Evolutionary conservation across 1,139 yeast species (phyloP).

Genomic region (Blastobotrys elegans): DNA sequence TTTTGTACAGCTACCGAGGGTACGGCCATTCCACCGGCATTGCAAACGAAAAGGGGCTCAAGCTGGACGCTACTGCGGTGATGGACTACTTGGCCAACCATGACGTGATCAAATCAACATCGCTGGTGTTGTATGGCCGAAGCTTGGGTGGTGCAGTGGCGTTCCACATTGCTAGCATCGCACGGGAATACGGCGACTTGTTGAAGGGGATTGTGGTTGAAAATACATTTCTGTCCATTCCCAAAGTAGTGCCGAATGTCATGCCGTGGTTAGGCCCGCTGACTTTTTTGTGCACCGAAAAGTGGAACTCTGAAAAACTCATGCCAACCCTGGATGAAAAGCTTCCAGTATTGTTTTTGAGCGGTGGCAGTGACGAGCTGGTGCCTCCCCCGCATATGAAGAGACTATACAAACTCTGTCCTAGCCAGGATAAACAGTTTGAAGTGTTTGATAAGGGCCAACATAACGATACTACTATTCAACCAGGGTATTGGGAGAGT

Average conservation of each 20-base stretch:
- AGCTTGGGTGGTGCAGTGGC: slow-evolving; percentile 96
- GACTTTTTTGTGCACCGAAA: slow-evolving; percentile 63
- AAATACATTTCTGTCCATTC: slow-evolving; percentile 76
- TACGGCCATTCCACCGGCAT: slow-evolving; percentile 81
- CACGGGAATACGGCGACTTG: slow-evolving; percentile 24
- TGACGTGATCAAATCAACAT: slow-evolving; percentile 47
- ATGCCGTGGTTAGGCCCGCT: slow-evolving; percentile 64
- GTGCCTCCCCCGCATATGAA: slow-evolving; percentile 89
- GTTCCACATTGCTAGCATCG: slow-evolving; percentile 61
- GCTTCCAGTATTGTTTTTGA: slow-evolving; percentile 65
- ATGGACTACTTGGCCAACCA: slow-evolving; percentile 54
- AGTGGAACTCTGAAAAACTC: slow-evolving; percentile 73
- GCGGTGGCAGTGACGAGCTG: slow-evolving; percentile 78
- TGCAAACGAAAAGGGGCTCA: slow-evolving; percentile 75
- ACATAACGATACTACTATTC: slow-evolving; percentile 78
- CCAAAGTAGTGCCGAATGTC: slow-evolving; percentile 76
- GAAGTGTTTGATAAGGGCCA: slow-evolving; percentile 53
- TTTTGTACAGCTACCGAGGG: slow-evolving; percentile 75
- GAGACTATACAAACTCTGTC: slow-evolving; percentile 42
- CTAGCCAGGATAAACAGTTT: slow-evolving; percentile 33
- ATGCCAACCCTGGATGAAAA: slow-evolving; percentile 48
- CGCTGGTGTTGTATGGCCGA: slow-evolving; percentile 74
- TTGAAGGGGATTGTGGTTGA: slow-evolving; percentile 54
- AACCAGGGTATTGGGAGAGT: slow-evolving; percentile 69
- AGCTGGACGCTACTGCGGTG: slow-evolving; percentile 73